Conservation (phyloP, 352 stramenopile species). For the Pythium myriotylum region DNA sequence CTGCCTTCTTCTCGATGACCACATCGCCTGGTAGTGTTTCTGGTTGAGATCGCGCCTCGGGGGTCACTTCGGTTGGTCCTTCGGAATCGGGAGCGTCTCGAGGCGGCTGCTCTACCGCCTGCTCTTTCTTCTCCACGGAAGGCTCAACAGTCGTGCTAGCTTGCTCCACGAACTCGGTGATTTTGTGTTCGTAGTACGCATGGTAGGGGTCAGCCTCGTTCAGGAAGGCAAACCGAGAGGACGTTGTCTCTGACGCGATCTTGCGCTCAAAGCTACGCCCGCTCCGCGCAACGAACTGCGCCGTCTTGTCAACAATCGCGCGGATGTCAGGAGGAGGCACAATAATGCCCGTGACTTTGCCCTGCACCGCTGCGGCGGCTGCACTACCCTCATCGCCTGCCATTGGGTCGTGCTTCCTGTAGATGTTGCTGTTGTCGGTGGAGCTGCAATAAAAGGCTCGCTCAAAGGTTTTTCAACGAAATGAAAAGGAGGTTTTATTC, state of each 20-base stretch:
- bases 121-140: not conserved
- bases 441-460: no score
- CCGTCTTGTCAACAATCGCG: constrained; percentile 98
- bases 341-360: constrained; percentile 92
- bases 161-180: constrained; percentile 81
- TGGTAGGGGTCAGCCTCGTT: constrained; percentile 95
- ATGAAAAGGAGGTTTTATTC: constrained; percentile 1
- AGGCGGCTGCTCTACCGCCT: not conserved
- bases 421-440: no score
- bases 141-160: constrained; percentile 26
- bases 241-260: constrained; percentile 96
- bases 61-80: no score
- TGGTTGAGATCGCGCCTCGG: no score
- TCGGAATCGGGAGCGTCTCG: not conserved
- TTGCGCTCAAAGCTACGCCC: constrained; percentile 97
- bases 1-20: constrained; percentile 86
- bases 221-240: constrained; percentile 98
- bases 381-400: constrained; percentile 24
- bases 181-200: constrained; percentile 98
- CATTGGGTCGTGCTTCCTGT: not conserved
- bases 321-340: constrained; percentile 97
- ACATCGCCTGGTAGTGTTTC: constrained; percentile 35
- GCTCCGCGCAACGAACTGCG: constrained; percentile 98
- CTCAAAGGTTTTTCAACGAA: no score
- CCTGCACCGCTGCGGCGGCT: constrained; percentile 55